These are phyloP conservation scores for Larix sibirica DNA, from an alignment of 83 land plant species.

Conservation along the genomic window DNA sequence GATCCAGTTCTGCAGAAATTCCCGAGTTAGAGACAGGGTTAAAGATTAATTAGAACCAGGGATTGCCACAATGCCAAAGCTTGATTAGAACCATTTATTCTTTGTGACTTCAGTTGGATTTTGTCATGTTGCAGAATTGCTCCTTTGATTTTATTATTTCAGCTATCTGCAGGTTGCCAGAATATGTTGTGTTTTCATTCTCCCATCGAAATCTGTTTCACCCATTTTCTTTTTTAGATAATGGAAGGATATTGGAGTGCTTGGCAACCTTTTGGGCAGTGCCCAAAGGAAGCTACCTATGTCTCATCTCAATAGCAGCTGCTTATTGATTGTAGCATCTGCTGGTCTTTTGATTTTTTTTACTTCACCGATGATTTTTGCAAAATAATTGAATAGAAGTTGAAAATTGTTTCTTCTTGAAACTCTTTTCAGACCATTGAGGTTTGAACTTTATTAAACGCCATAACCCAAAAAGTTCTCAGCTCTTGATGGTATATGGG, in stretches of 20 bases:
- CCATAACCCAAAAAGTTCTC: neutral
- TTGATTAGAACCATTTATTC: neutral
- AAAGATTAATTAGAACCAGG: neutral
- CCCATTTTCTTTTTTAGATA: neutral
- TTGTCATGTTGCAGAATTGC: neutral
- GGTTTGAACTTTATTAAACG: neutral
- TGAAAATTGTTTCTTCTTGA: neutral
- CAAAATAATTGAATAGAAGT: constrained; percentile 7
- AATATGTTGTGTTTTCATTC: neutral
- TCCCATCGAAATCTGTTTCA: neutral
- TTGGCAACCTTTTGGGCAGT: constrained; percentile 6
- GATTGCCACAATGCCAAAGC: neutral
- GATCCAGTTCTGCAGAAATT: neutral
- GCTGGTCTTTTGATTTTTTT: neutral
- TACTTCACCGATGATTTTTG: neutral
- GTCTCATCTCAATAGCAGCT: constrained; percentile 7
- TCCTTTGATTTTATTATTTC: constrained; percentile 1
- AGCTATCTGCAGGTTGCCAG: constrained; percentile 1
- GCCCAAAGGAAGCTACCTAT: constrained; percentile 4
- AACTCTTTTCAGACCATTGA: neutral
- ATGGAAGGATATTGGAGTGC: constrained; percentile 9
- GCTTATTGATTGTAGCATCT: constrained; percentile 10
- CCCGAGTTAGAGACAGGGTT: neutral
- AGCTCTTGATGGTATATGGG: neutral
- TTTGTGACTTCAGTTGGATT: neutral